Percentiles rank a stretch among this genome's conserved stretches.
Evolutionary conservation across 2,329 filamentous ascomycete species (phyloP).

Genomic region (Chalaropsis thielavioides): DNA sequence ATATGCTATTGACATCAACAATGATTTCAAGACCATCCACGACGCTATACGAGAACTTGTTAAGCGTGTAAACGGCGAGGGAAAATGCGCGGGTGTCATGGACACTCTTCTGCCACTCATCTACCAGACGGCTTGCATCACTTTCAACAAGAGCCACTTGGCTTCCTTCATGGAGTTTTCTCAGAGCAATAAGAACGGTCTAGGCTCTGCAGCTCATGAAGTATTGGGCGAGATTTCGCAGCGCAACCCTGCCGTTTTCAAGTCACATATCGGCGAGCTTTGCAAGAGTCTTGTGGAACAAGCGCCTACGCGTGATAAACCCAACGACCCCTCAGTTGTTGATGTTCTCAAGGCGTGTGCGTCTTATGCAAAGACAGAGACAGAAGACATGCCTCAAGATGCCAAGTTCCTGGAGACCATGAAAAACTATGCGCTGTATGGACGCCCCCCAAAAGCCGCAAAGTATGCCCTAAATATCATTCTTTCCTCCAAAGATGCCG

Average conservation of each 20-base stretch:
- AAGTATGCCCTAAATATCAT: constrained; percentile 92
- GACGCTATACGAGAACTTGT: constrained; percentile 82
- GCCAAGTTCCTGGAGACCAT: constrained; percentile 69
- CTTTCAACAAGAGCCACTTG: constrained; percentile 91
- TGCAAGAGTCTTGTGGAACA: constrained; percentile 74
- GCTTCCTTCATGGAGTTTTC: constrained; percentile 79
- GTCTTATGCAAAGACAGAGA: constrained; percentile 75
- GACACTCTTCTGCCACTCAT: constrained; percentile 72
- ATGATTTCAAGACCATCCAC: constrained; percentile 81
- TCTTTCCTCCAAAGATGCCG: constrained; percentile 58
- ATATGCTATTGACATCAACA: constrained; percentile 70
- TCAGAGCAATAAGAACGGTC: constrained; percentile 63
- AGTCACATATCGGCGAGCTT: constrained; percentile 79
- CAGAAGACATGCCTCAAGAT: constrained; percentile 67
- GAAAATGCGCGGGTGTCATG: constrained; percentile 41
- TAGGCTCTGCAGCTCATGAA: constrained; percentile 70
- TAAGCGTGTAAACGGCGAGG: constrained; percentile 51
- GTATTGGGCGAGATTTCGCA: constrained; percentile 85
- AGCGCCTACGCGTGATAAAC: constrained; percentile 52
- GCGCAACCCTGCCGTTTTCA: constrained; percentile 77
- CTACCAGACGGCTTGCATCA: constrained; percentile 67
- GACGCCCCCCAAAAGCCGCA: constrained; percentile 64
- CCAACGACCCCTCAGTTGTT: constrained; percentile 61
- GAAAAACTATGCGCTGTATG: constrained; percentile 68
- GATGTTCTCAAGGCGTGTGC: constrained; percentile 90